A percentile compares a stretch with the other conserved stretches of the same genome.
Conservation (phyloP, 2,329 filamentous ascomycete species). For the Pseudocercospora crystallina region DNA sequence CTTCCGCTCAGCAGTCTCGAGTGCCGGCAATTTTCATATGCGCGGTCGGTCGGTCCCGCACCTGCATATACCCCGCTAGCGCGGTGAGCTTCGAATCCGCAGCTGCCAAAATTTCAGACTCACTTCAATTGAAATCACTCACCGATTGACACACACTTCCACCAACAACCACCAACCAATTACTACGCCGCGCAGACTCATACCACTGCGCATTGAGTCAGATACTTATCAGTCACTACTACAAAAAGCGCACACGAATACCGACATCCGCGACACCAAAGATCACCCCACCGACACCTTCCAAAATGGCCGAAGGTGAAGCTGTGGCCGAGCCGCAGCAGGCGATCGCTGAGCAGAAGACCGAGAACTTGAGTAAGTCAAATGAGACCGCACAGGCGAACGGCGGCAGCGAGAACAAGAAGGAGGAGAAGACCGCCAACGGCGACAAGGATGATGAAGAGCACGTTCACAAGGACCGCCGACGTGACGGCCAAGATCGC, state of each 20-base stretch:
- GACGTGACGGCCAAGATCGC: constrained; percentile 19
- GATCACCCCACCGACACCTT: neutral
- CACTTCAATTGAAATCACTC: neutral
- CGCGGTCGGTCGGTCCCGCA: too few species aligned
- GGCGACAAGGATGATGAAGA: constrained; percentile 23
- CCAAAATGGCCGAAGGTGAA: constrained; percentile 22
- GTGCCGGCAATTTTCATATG: too few species aligned
- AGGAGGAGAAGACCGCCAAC: constrained; percentile 16
- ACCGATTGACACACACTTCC: constrained; percentile 4
- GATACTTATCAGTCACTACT: too few species aligned
- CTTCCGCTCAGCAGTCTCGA: too few species aligned
- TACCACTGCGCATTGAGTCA: too few species aligned
- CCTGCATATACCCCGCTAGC: too few species aligned
- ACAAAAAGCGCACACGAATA: too few species aligned
- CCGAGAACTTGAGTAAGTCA: constrained; percentile 15
- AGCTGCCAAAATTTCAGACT: neutral
- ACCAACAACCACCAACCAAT: neutral
- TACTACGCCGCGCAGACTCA: neutral
- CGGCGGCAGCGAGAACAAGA: constrained; percentile 16
- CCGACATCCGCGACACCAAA: constrained; percentile 5
- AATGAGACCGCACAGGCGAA: constrained; percentile 18
- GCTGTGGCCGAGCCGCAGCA: constrained; percentile 21
- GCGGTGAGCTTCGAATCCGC: neutral
- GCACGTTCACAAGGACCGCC: neutral
- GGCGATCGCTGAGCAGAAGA: constrained; percentile 19